Evolutionary conservation across 305 asterid genomes (phyloP).

Genomic region (Fraxinus ornus): DNA sequence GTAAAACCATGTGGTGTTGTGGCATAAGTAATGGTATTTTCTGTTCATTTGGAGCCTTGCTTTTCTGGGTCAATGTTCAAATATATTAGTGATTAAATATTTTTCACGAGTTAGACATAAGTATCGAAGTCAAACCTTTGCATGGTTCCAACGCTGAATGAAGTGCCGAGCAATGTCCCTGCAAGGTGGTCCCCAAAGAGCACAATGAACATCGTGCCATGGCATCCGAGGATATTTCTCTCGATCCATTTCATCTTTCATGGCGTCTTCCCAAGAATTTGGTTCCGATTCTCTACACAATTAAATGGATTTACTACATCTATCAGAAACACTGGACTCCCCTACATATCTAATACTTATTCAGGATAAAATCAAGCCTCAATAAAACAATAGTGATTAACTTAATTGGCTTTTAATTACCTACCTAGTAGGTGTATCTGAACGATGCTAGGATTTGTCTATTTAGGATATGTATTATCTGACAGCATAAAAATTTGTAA

Average conservation of each 20-base stretch:
- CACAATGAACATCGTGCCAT: constrained; percentile 99
- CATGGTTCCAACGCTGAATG: constrained; percentile 99
- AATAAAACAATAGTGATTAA: background rate
- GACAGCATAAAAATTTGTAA: background rate
- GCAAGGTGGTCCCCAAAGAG: constrained; percentile 97
- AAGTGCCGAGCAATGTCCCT: constrained; percentile 96
- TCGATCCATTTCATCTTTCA: constrained; percentile 79
- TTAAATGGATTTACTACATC: background rate
- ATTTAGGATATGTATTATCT: background rate
- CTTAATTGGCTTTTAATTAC: background rate
- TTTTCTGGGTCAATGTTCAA: constrained; percentile 57
- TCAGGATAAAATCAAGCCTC: constrained; percentile 1
- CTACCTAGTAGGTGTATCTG: constrained; percentile 1
- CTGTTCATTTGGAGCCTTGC: constrained; percentile 84
- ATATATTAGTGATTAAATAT: constrained; percentile 31
- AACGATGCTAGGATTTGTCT: constrained; percentile 2
- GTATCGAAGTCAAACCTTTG: constrained; percentile 43
- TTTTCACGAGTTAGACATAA: constrained; percentile 14
- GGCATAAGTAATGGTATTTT: constrained; percentile 90
- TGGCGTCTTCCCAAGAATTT: constrained; percentile 85
- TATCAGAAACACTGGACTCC: constrained; percentile 8
- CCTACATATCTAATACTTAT: background rate
- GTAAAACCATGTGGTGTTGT: constrained; percentile 96
- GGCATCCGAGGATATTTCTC: constrained; percentile 95
- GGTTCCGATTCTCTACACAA: constrained; percentile 80